Percentiles rank a stretch among this genome's conserved stretches.
Evolutionary conservation across 768 basidiomycete species (phyloP).

Genomic region (Leccinum longicurvipes): DNA sequence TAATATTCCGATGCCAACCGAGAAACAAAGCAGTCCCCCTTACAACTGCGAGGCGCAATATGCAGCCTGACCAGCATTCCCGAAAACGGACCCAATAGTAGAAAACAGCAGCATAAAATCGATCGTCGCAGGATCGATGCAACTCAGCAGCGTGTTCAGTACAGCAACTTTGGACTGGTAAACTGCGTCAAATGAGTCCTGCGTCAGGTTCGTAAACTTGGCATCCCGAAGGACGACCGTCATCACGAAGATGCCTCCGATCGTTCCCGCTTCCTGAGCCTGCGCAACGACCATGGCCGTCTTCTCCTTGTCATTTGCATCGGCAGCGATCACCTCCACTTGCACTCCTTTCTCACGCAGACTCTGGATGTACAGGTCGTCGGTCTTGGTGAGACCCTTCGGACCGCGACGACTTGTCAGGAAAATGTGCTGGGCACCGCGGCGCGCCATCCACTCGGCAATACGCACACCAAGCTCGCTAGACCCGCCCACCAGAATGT

Average conservation of each 20-base stretch:
- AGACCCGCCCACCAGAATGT: constrained; percentile 20
- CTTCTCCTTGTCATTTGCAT: constrained; percentile 22
- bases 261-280: constrained; percentile 22
- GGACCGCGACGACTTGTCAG: constrained; percentile 26
- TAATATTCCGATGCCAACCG: neutral
- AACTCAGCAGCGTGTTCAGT: constrained; percentile 15
- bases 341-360: constrained; percentile 23
- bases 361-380: constrained; percentile 28
- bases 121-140: constrained; percentile 16
- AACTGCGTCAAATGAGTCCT: constrained; percentile 28
- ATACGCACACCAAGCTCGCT: constrained; percentile 26
- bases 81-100: constrained; percentile 34
- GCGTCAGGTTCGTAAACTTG: constrained; percentile 33
- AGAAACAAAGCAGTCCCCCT: neutral
- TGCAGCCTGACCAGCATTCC: constrained; percentile 25
- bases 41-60: constrained; percentile 23
- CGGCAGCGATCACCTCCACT: constrained; percentile 28
- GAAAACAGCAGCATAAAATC: constrained; percentile 36
- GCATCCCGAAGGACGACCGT: constrained; percentile 34
- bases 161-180: constrained; percentile 23
- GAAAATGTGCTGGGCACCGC: constrained; percentile 32
- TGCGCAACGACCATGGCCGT: constrained; percentile 23
- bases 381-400: constrained; percentile 19
- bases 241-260: constrained; percentile 35
- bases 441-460: constrained; percentile 33